Evolutionary conservation across 1,139 yeast genomes (phyloP).

Genomic region (Hemisphaericaspora xylanilytica): DNA sequence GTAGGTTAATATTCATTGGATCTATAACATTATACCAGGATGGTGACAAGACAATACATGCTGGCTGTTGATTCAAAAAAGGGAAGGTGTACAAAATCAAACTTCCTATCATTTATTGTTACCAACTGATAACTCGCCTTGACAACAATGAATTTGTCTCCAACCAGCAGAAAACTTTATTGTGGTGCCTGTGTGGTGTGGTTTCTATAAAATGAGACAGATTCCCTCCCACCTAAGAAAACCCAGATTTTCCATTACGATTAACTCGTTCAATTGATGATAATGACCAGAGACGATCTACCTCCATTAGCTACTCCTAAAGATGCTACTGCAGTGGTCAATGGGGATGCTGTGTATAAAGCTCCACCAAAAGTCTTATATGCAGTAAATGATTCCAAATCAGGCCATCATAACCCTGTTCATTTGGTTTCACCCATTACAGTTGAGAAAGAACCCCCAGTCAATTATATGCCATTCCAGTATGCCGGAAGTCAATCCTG

Average conservation of each 20-base stretch:
- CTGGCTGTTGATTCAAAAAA: neutral
- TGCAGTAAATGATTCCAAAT: neutral
- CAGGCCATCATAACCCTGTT: slow-evolving; percentile 4
- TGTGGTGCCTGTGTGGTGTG: too few species aligned
- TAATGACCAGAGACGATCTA: slow-evolving; percentile 23
- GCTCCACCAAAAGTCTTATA: slow-evolving; percentile 15
- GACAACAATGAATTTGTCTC: neutral
- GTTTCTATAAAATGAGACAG: too few species aligned
- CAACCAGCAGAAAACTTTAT: neutral
- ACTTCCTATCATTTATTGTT: neutral
- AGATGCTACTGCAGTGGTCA: slow-evolving; percentile 35
- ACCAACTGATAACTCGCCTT: neutral
- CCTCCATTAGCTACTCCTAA: slow-evolving; percentile 50
- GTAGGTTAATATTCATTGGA: too few species aligned
- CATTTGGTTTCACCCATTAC: slow-evolving; percentile 12
- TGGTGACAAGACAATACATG: neutral
- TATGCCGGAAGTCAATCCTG: slow-evolving; percentile 18
- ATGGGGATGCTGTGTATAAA: slow-evolving; percentile 15
- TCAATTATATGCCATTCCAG: slow-evolving; percentile 17
- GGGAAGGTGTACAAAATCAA: neutral
- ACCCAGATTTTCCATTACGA: neutral
- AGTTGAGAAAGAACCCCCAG: slow-evolving; percentile 7
- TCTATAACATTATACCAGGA: neutral
- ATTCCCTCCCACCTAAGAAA: neutral
- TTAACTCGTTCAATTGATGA: neutral